Evolutionary conservation across 2,329 filamentous ascomycete species (phyloP).

Genomic region (Cordyceps tenuipes): DNA sequence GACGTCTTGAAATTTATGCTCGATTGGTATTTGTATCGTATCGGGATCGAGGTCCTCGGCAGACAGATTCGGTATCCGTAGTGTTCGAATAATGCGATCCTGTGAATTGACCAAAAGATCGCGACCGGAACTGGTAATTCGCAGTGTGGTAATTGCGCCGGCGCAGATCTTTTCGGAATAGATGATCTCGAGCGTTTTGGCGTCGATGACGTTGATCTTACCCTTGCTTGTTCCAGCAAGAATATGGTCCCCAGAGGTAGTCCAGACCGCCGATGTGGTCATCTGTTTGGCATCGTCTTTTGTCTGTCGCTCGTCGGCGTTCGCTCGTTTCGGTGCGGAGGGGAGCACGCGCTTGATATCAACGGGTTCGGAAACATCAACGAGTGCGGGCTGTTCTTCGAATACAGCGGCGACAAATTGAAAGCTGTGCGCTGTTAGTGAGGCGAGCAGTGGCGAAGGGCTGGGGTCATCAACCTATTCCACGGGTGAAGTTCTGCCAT

Average conservation of each 20-base stretch:
- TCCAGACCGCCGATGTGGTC: constrained; percentile 88
- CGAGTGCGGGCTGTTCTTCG: constrained; percentile 83
- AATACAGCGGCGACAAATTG: constrained; percentile 87
- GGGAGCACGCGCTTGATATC: constrained; percentile 71
- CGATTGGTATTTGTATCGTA: constrained; percentile 79
- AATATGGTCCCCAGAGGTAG: constrained; percentile 76
- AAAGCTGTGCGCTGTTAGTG: constrained; percentile 44
- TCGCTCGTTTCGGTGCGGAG: constrained; percentile 69
- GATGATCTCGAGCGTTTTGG: constrained; percentile 69
- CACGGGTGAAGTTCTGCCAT: constrained; percentile 90
- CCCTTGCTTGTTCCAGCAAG: constrained; percentile 91
- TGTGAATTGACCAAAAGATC: constrained; percentile 88
- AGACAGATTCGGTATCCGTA: constrained; percentile 74
- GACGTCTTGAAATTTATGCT: constrained; percentile 97
- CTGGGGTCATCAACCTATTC: constrained; percentile 55
- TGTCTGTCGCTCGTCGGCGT: constrained; percentile 73
- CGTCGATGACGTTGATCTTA: constrained; percentile 91
- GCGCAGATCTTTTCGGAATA: constrained; percentile 84
- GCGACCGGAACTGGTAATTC: constrained; percentile 71
- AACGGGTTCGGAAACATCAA: constrained; percentile 64
- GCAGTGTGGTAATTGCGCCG: constrained; percentile 80
- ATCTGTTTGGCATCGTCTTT: constrained; percentile 92
- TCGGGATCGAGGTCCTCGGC: constrained; percentile 66
- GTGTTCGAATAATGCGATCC: constrained; percentile 89
- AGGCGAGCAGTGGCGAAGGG: not conserved